These are phyloP conservation scores for Colletotrichum godetiae DNA, from an alignment of 2,329 filamentous ascomycete species.

Conservation along the genomic window DNA sequence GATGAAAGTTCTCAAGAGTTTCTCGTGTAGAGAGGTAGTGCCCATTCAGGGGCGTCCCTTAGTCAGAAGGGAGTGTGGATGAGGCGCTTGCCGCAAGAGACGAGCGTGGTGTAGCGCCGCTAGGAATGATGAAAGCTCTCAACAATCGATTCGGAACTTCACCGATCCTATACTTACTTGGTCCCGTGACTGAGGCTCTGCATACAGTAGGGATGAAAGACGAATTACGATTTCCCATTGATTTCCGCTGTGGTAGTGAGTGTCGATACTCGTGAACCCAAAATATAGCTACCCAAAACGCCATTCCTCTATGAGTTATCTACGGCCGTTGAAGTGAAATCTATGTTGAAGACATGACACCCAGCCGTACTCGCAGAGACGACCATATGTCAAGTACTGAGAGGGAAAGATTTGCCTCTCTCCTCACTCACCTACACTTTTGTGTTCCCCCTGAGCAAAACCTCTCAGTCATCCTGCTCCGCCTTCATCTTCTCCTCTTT, in stretches of 20 bases:
- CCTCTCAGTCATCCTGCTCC: conserved; percentile 49
- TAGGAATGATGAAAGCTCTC: not conserved
- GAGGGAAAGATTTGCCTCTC: not conserved
- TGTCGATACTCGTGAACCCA: not conserved
- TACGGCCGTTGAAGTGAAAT: not conserved
- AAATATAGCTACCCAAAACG: not conserved
- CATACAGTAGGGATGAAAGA: not conserved
- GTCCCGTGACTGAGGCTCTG: not conserved
- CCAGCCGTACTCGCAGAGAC: not conserved
- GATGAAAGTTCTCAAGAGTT: not conserved
- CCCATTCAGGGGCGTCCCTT: not conserved
- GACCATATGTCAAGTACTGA: not conserved
- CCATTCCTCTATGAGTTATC: not conserved
- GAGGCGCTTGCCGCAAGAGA: not conserved
- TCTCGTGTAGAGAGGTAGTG: not conserved
- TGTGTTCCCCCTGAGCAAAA: not conserved
- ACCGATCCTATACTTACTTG: not conserved
- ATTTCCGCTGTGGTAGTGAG: not conserved
- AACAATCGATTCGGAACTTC: not conserved
- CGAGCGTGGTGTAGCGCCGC: not conserved
- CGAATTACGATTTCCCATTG: not conserved
- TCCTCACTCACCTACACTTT: not conserved
- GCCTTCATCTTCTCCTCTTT: conserved; percentile 50
- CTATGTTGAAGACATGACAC: not conserved
- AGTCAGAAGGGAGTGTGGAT: not conserved